phyloP scores from a whole-genome alignment of 305 asterid species.

The Solanum chacoense region DNA sequence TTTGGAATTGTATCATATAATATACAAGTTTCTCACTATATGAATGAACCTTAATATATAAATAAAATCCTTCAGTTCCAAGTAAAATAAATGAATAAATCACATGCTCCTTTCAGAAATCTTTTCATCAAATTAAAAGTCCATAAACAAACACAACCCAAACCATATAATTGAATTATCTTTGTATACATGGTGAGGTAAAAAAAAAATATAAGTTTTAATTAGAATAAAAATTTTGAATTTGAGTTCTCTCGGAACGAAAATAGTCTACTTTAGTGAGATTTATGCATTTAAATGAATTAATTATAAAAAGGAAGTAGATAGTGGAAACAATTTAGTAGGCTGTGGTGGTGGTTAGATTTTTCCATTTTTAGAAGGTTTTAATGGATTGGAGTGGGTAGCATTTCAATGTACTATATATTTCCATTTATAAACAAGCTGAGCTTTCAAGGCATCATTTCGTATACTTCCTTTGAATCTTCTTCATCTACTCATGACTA shows the following conservation, averaged over 20 bases:
- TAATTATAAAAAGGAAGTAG: background rate
- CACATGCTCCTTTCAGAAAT: background rate
- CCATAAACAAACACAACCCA: constrained; percentile 13
- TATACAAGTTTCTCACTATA: background rate
- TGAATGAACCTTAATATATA: background rate
- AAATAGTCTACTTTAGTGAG: too few species aligned
- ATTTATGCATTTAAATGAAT: too few species aligned
- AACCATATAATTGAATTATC: background rate
- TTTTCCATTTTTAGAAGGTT: constrained; percentile 26
- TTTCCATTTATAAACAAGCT: constrained; percentile 23
- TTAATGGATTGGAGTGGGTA: constrained; percentile 16
- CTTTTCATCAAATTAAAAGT: constrained; percentile 12
- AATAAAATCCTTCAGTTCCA: too few species aligned
- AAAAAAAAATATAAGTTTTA: too few species aligned
- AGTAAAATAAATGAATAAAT: background rate
- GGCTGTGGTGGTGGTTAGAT: constrained; percentile 37
- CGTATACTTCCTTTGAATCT: background rate
- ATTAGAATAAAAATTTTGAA: too few species aligned
- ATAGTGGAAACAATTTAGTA: constrained; percentile 18
- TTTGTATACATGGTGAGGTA: background rate
- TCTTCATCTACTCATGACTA: background rate
- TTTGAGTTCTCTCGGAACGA: too few species aligned
- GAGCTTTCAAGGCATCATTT: constrained; percentile 24
- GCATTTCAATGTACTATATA: constrained; percentile 15
- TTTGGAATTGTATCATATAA: background rate